Evolutionary conservation across 805 yeast genomes (phyloP).

Genomic region (Starmera pachycereana): DNA sequence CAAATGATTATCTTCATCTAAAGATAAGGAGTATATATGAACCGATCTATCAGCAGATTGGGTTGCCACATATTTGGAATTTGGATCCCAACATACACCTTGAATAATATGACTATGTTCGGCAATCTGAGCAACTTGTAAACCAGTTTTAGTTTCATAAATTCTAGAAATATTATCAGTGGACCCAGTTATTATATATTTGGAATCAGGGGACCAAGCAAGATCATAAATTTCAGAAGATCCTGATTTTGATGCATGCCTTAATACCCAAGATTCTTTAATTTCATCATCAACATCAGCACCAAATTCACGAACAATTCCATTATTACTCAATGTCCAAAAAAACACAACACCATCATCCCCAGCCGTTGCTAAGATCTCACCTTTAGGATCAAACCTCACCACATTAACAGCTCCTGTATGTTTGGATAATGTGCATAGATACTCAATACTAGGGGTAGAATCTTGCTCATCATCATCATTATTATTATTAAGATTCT

Average conservation of each 20-base stretch:
- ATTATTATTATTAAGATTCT: neutral
- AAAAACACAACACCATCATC: conserved; percentile 87
- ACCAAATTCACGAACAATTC: conserved; percentile 50
- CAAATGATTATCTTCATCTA: conserved; percentile 10
- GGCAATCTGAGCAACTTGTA: conserved; percentile 44
- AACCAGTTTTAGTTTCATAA: conserved; percentile 47
- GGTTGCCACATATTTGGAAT: conserved; percentile 63
- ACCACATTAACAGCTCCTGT: conserved; percentile 93
- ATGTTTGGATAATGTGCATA: conserved; percentile 77
- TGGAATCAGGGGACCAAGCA: conserved; percentile 85
- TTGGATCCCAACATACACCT: conserved; percentile 95
- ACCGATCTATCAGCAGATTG: conserved; percentile 87
- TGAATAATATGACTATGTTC: conserved; percentile 89
- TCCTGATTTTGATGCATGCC: conserved; percentile 46
- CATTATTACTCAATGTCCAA: conserved; percentile 54
- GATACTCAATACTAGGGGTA: conserved; percentile 47
- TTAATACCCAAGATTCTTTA: conserved; percentile 67
- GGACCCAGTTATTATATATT: conserved; percentile 73
- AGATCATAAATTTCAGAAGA: conserved; percentile 81
- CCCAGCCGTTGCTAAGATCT: conserved; percentile 76
- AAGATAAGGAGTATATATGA: conserved; percentile 46
- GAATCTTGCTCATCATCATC: conserved; percentile 22
- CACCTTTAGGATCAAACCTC: conserved; percentile 65
- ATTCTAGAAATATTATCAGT: conserved; percentile 81
- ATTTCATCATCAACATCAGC: conserved; percentile 35